Evolutionary conservation across 116 monocot species (phyloP).

Genomic region (Zostera marina): DNA sequence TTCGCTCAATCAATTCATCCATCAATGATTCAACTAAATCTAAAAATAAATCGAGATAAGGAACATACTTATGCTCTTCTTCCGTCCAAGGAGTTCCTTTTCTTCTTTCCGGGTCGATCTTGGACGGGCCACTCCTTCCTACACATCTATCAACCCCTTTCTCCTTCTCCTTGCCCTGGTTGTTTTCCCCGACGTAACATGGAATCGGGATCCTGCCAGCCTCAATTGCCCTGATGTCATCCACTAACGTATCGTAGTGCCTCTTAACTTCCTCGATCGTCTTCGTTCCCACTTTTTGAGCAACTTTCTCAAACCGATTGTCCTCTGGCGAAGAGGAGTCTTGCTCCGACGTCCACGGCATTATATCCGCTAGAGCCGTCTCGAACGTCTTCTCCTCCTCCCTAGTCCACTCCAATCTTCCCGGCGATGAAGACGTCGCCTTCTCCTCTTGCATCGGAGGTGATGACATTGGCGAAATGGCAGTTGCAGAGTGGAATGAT

Average conservation of each 20-base stretch:
- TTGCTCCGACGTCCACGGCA: conserved; percentile 1
- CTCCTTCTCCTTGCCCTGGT: conserved; percentile 4
- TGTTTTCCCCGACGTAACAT: conserved; percentile 28
- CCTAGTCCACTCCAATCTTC: conserved; percentile 7
- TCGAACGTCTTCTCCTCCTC: conserved; percentile 23
- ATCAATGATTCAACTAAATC: neutral
- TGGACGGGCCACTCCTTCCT: conserved; percentile 33
- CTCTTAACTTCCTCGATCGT: conserved; percentile 36
- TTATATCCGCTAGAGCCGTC: conserved; percentile 7
- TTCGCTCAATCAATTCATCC: neutral
- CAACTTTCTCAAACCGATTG: conserved; percentile 26
- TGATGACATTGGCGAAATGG: neutral
- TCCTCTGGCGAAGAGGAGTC: neutral
- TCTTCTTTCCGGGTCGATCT: conserved; percentile 65
- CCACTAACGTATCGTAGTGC: conserved; percentile 52
- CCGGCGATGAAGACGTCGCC: neutral
- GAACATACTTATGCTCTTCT: conserved; percentile 66
- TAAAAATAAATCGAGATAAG: neutral
- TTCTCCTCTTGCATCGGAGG: neutral
- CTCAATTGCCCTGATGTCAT: conserved; percentile 65
- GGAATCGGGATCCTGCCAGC: conserved; percentile 48
- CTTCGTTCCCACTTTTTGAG: conserved; percentile 29
- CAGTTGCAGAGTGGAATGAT: neutral
- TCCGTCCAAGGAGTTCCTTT: conserved; percentile 91
- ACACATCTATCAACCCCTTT: conserved; percentile 12